phyloP scores from a whole-genome alignment of 2,329 filamentous ascomycete species.

The Penicillium hesseltinei region DNA sequence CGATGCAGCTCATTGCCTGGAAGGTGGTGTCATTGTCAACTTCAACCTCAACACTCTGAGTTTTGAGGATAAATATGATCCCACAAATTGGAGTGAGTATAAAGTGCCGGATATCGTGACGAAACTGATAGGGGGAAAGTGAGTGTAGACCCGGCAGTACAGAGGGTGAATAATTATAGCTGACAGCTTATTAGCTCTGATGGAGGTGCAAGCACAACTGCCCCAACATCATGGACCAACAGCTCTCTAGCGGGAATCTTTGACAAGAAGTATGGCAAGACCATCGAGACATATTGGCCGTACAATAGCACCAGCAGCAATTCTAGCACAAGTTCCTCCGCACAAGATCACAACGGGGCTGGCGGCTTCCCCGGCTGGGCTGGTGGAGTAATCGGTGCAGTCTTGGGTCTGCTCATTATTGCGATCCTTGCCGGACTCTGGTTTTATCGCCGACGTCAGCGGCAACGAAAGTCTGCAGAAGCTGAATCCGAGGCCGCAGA shows the following conservation, averaged over 20 bases:
- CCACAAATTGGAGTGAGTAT: conserved; percentile 14
- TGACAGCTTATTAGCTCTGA: conserved; percentile 23
- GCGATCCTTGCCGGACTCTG: conserved; percentile 14
- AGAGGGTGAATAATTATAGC: background rate
- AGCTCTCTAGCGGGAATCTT: conserved; percentile 55
- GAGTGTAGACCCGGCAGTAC: conserved; percentile 1
- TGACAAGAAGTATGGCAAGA: conserved; percentile 52
- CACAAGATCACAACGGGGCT: conserved; percentile 10
- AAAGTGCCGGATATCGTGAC: conserved; percentile 23
- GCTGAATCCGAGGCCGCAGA: background rate
- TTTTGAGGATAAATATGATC: conserved; percentile 19
- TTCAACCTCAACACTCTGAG: conserved; percentile 21
- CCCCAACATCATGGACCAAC: conserved; percentile 47
- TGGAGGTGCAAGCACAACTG: conserved; percentile 31
- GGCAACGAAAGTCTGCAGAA: background rate
- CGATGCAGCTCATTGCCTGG: conserved; percentile 11
- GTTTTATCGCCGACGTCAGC: conserved; percentile 19
- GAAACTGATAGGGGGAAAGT: conserved; percentile 38
- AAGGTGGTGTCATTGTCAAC: conserved; percentile 16
- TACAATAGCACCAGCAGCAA: conserved; percentile 44
- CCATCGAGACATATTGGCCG: conserved; percentile 60
- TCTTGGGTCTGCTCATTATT: conserved; percentile 22
- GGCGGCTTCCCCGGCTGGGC: conserved; percentile 55
- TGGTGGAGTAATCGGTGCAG: conserved; percentile 50
- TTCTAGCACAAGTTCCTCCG: conserved; percentile 16